These are phyloP conservation scores for Entelexis paramagnoliae DNA, from an alignment of 1,139 yeast genomes.

Conservation along the genomic window DNA sequence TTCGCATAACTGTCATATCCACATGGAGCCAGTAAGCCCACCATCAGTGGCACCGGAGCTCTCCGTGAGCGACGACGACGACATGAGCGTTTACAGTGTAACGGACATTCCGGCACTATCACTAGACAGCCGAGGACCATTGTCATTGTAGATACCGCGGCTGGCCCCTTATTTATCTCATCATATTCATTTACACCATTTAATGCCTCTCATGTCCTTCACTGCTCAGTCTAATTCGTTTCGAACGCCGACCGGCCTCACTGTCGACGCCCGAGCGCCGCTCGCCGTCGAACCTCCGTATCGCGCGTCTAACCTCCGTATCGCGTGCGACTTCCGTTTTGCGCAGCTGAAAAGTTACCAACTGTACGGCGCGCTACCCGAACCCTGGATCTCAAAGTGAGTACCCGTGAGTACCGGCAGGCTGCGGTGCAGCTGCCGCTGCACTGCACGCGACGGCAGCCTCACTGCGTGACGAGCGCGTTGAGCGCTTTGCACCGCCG, in stretches of 20 bases:
- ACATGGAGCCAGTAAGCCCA: neutral
- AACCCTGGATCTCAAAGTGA: neutral
- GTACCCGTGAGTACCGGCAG: neutral
- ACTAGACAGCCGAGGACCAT: conserved; percentile 6
- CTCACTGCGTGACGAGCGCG: neutral
- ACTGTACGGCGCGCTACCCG: neutral
- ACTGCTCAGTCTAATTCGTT: neutral
- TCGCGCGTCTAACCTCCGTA: neutral
- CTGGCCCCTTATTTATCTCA: neutral
- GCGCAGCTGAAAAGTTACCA: neutral
- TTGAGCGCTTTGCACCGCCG: neutral
- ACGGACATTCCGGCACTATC: conserved; percentile 18
- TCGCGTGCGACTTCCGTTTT: neutral
- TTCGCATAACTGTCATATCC: conserved; percentile 2
- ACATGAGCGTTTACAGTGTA: conserved; percentile 10
- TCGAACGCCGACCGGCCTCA: too few species aligned
- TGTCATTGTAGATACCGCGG: neutral
- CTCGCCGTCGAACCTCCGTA: too few species aligned
- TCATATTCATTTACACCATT: neutral
- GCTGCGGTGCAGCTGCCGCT: neutral
- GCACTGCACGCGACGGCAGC: neutral
- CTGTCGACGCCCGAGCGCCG: too few species aligned
- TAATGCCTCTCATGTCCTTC: neutral
- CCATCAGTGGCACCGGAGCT: conserved; percentile 14
- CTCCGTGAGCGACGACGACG: conserved; percentile 18